phyloP scores from a whole-genome alignment of 148 eudicot species.

The Cornus florida region DNA sequence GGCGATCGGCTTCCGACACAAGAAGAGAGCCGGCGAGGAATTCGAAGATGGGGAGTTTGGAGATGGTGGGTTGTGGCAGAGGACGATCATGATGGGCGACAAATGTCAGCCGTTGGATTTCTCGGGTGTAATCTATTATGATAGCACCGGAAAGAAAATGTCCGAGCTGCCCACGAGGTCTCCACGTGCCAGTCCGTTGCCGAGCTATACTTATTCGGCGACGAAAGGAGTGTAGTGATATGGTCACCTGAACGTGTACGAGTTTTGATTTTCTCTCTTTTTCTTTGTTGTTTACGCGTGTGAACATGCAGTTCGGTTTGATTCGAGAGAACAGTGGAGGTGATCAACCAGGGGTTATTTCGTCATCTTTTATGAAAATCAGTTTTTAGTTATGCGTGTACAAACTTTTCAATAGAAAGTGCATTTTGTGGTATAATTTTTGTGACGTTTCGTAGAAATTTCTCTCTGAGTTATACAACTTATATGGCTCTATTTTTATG shows the following conservation, averaged over 20 bases:
- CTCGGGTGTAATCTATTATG: slow-evolving; percentile 68
- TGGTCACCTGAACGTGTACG: too few species aligned
- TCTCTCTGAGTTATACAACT: too few species aligned
- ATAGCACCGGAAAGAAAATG: slow-evolving; percentile 40
- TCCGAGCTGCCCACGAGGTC: slow-evolving; percentile 42
- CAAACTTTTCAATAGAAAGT: neutral
- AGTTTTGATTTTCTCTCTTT: too few species aligned
- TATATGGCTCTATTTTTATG: too few species aligned
- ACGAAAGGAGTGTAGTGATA: neutral
- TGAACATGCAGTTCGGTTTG: too few species aligned
- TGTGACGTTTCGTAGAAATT: too few species aligned
- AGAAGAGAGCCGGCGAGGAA: slow-evolving; percentile 3
- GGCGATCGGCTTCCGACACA: slow-evolving; percentile 22
- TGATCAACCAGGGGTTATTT: too few species aligned
- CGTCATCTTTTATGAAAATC: too few species aligned
- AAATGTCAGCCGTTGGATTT: slow-evolving; percentile 65
- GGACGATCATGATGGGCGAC: slow-evolving; percentile 63
- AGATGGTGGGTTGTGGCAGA: slow-evolving; percentile 56
- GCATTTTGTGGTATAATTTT: neutral
- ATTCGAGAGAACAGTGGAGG: too few species aligned
- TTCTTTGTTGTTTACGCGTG: neutral
- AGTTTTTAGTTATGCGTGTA: neutral
- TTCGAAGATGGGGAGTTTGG: slow-evolving; percentile 22
- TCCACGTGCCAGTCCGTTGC: slow-evolving; percentile 44
- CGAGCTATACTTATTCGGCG: slow-evolving; percentile 18